These are phyloP conservation scores for Kalaharituber pfeilii DNA, from an alignment of 2,329 filamentous ascomycete species.

Conservation along the genomic window DNA sequence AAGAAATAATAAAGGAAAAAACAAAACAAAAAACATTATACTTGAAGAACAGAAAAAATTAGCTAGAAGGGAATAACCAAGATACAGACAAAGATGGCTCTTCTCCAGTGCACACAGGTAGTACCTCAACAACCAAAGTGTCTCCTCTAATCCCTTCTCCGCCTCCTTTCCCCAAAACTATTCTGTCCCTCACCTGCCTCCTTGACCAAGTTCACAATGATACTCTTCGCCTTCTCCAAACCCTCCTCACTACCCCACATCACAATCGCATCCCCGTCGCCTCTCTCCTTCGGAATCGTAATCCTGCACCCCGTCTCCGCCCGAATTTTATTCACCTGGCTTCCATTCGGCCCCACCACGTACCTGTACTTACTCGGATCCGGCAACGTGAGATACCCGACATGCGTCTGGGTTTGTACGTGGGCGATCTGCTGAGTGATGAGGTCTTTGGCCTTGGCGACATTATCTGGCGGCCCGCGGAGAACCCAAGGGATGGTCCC, in stretches of 20 bases:
- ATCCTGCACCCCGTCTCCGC: constrained; percentile 88
- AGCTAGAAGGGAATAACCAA: not conserved
- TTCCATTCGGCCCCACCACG: constrained; percentile 75
- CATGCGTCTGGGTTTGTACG: constrained; percentile 50
- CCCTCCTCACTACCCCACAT: constrained; percentile 64
- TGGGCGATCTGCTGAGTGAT: constrained; percentile 58
- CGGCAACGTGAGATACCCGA: constrained; percentile 74
- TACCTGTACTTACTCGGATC: constrained; percentile 79
- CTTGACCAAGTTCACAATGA: constrained; percentile 66
- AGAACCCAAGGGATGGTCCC: constrained; percentile 75
- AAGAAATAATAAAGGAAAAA: not conserved
- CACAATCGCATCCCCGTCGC: constrained; percentile 66
- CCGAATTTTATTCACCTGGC: constrained; percentile 81
- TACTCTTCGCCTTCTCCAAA: constrained; percentile 69
- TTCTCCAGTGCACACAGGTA: not conserved
- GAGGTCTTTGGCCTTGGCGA: constrained; percentile 62
- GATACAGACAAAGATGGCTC: not conserved
- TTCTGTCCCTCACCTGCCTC: not conserved
- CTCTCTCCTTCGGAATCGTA: constrained; percentile 72
- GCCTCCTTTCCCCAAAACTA: not conserved
- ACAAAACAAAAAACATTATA: not conserved
- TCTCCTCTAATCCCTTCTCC: not conserved
- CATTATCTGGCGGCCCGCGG: constrained; percentile 48
- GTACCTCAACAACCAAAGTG: not conserved
- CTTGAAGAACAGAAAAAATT: not conserved